Base-by-base conservation (phyloP, 352 stramenopile genomes). In the Thalassiosira hispida region DNA sequence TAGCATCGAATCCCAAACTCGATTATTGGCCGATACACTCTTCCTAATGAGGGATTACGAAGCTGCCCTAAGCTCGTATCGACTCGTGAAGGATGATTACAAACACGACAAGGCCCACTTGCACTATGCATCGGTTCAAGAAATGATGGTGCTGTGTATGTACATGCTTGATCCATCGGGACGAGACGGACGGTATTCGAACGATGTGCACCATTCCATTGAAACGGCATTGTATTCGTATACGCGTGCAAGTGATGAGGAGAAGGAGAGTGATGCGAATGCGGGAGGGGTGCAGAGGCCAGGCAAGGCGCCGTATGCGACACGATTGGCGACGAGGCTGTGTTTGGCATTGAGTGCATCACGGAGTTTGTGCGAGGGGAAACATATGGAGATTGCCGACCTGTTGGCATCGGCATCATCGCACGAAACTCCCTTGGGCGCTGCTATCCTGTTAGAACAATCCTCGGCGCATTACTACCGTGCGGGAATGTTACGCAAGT, bases 31-130 rank as follows among this genome's bases (percentile, higher is more conserved):
- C 0, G 89, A 94, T 74, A 91, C 89, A 8, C 78, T 94, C 0
- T 95, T 95, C 74, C 70, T 93, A 18, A 86, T 95, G 42, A 46
- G 85, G 57, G 91, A 95, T 81, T 95, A 94, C 29, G 90, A 95
- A 18, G 81, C 79, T 1, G 90, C 91, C 0, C 52, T 93, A 8
- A 47, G 69, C 0, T 89, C 79, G 16, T 95, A 95, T 74, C 73
- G 85, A 53, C 63, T 94, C 22, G 90, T 94, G 40, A 83, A 85
- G 25, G 91, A 95, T 77, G 91, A 95, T 82, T 95, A 91, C 77
- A 95, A 95, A 72, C 68, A 86, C 22, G 91, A 95, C 74, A 88
- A 91, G 59, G 79, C 89, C 9, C 33, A 84, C 9, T 56, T 88
- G 9, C 81, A 94, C 64, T 88, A 94, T 70, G 90, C 80, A 5